Evolutionary conservation across 2,329 filamentous ascomycete genomes (phyloP), one percentile per base, ranked within the genome.

Genomic region (Periconia digitata): DNA sequence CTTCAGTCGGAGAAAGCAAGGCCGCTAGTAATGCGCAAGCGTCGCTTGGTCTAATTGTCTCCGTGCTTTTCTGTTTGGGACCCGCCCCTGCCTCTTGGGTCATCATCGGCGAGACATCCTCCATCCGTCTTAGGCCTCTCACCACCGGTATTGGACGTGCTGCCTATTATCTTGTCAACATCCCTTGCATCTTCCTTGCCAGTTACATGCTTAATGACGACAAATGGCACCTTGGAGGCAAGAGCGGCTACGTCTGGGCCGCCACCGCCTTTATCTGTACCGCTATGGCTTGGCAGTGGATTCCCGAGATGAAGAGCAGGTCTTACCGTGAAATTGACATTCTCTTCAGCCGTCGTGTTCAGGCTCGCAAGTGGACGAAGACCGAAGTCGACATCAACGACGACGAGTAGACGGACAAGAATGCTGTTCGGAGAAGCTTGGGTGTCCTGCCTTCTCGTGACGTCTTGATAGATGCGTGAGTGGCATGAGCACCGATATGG

Each of bases 11-110:
- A 39, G 39, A 45, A 6, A 68, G 61, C 29, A 70, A 45, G 0
- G 56, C 76, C 3, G 63, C 80, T 43, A 76, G 69, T 51, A 72
- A 78, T 40, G 83, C 83, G 1, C 80, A 84, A 64, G 84, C 84
- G 20, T 80, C 79, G 15, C 72, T 86, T 15, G 84, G 83, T 46
- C 71, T 86, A 37, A 80, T 86, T 60, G 76, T 86, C 59, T 86
- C 84, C 18, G 81, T 87, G 53, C 73, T 85, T 21, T 87, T 85
- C 72, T 80, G 78, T 32, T 70, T 84, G 16, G 80, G 81, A 55
- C 82, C 82, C 15, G 84, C 82, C 2, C 84, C 84, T n/a, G 80
- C 81, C 34, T 85, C 84, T 10, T 86, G 80, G 77, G 80, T 82
- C 67, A 83, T 86, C 59, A 86, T 86, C 42, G 82, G 80, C 50